These are phyloP conservation scores for Zygotorulaspora danielsina DNA, from an alignment of 805 yeast genomes.

Conservation along the genomic window DNA sequence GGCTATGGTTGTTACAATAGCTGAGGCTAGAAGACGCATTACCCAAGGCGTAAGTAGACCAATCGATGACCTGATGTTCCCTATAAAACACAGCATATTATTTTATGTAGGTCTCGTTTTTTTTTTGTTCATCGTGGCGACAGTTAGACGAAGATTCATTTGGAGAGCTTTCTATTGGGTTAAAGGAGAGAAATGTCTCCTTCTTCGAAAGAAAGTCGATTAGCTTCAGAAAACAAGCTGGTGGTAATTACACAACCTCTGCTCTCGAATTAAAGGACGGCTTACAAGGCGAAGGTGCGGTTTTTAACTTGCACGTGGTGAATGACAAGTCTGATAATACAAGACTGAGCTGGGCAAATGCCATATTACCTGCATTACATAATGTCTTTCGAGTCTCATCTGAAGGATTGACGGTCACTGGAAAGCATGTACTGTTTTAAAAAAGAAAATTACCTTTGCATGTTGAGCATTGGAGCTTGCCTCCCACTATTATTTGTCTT, in stretches of 20 bases:
- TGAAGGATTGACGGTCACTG: too few species aligned
- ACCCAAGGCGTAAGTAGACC: slow-evolving; percentile 24
- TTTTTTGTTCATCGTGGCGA: slow-evolving; percentile 20
- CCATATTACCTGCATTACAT: too few species aligned
- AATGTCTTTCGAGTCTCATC: too few species aligned
- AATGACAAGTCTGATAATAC: too few species aligned
- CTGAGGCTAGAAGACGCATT: slow-evolving; percentile 16
- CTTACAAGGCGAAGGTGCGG: slow-evolving; percentile 16
- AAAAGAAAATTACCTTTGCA: too few species aligned
- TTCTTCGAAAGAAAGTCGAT: slow-evolving; percentile 15
- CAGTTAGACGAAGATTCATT: slow-evolving; percentile 5
- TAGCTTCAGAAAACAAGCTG: slow-evolving; percentile 20
- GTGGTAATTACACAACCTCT: slow-evolving; percentile 23
- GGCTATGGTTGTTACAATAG: slow-evolving; percentile 14
- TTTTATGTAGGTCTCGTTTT: slow-evolving; percentile 25
- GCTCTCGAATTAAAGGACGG: slow-evolving; percentile 15
- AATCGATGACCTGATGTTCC: slow-evolving; percentile 23
- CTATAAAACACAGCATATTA: slow-evolving; percentile 26
- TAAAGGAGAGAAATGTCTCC: slow-evolving; percentile 11
- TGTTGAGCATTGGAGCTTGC: too few species aligned
- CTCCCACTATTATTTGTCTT: too few species aligned
- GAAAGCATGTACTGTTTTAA: too few species aligned
- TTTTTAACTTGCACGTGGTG: slow-evolving; percentile 13
- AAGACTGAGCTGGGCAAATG: too few species aligned
- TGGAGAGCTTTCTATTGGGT: slow-evolving; percentile 1